Evolutionary conservation across 2,329 filamentous ascomycete species (phyloP).

Genomic region (Calonectria multiphialidica): DNA sequence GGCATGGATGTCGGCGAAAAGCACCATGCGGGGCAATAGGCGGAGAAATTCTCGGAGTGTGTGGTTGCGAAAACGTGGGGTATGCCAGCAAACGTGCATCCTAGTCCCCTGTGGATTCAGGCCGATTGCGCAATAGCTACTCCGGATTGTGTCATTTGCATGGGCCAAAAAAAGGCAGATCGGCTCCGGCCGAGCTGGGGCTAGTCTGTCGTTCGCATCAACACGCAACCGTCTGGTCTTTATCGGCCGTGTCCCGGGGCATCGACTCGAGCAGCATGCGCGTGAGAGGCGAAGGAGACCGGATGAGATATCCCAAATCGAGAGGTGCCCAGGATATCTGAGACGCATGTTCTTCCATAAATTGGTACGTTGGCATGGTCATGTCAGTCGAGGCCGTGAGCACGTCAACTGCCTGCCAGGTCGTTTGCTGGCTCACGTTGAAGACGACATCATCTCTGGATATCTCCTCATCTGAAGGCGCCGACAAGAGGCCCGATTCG

Average conservation of each 20-base stretch:
- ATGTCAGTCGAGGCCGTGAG: conserved; percentile 33
- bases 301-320: conserved; percentile 41
- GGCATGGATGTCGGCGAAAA: too few species aligned
- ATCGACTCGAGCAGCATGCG: conserved; percentile 43
- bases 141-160: conserved; percentile 31
- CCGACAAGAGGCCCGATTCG: conserved; percentile 30
- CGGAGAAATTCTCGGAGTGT: conserved; percentile 44
- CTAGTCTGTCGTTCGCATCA: conserved; percentile 2
- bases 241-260: conserved; percentile 34
- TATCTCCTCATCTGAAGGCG: conserved; percentile 18
- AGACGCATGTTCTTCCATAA: conserved; percentile 42
- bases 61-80: conserved; percentile 24
- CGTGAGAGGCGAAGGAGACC: conserved; percentile 42
- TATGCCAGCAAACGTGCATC: not conserved
- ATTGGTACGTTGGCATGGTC: conserved; percentile 41
- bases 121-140: conserved; percentile 33
- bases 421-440: conserved; percentile 24
- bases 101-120: conserved; percentile 16
- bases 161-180: conserved; percentile 8
- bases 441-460: conserved; percentile 13
- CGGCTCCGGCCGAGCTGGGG: conserved; percentile 1
- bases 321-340: conserved; percentile 43
- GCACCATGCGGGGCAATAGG: not conserved
- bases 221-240: conserved; percentile 24
- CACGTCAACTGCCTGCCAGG: conserved; percentile 32